Evolutionary conservation across 495 filamentous ascomycete species (phyloP).

Genomic region (Neurospora sublineolata): DNA sequence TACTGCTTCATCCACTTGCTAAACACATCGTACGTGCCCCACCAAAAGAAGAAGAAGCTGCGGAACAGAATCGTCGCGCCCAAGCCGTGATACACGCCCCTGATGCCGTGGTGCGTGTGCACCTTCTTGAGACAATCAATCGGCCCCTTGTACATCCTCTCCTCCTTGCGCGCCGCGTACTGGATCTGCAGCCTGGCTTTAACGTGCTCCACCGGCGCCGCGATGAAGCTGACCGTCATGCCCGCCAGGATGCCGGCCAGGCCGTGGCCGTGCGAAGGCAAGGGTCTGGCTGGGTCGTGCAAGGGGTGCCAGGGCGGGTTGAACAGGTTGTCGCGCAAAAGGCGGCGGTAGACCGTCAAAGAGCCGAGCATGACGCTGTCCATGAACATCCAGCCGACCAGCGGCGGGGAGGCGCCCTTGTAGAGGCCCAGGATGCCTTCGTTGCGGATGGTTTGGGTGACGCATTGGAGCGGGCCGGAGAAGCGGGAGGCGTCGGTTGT

Average conservation of each 20-base stretch:
- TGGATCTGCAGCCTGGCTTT: constrained; percentile 92
- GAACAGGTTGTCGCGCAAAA: constrained; percentile 72
- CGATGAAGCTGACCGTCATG: constrained; percentile 80
- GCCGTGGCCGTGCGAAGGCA: constrained; percentile 72
- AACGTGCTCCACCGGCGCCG: constrained; percentile 88
- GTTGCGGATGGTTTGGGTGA: constrained; percentile 65
- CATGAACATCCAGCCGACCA: constrained; percentile 98
- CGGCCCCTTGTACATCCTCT: constrained; percentile 73
- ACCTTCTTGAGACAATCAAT: constrained; percentile 72
- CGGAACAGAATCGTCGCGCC: constrained; percentile 78
- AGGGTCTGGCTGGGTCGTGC: constrained; percentile 23
- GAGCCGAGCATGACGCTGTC: constrained; percentile 91
- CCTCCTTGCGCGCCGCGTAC: constrained; percentile 62
- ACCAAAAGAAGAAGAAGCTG: constrained; percentile 95
- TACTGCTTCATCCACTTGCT: constrained; percentile 51
- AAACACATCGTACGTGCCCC: constrained; percentile 81
- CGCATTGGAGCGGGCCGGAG: constrained; percentile 74
- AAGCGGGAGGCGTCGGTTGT: constrained; percentile 72
- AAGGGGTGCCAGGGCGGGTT: constrained; percentile 36
- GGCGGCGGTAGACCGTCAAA: constrained; percentile 72
- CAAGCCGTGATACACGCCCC: constrained; percentile 76
- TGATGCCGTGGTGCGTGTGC: constrained; percentile 53
- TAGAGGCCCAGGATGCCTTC: constrained; percentile 74
- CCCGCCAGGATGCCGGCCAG: constrained; percentile 81
- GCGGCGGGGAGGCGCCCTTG: constrained; percentile 81